Base-by-base conservation (phyloP, 768 basidiomycete genomes). In the Coprinopsis cinerea region DNA sequence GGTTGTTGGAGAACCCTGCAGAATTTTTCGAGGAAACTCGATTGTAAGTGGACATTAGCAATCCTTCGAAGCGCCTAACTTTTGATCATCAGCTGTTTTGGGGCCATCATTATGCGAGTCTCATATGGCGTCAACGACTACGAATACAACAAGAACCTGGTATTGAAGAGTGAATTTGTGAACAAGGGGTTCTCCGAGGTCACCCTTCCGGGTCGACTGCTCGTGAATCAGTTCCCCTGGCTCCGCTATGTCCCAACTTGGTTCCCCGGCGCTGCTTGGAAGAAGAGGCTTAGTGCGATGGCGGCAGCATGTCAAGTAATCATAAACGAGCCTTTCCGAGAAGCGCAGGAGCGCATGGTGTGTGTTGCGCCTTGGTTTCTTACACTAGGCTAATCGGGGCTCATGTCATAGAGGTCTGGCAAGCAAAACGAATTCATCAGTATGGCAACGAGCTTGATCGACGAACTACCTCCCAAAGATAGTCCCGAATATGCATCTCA, bases 41-140 rank as follows among this genome's bases (percentile, higher is more conserved):
- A 20, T 42, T 44, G 53, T 52, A 30, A 17, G 54, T 11, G 10
- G 7, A 9, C 7, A 11, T 40, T 20, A 11, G 10, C 18, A n/a
- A 2, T 25, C 4, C 3, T 10, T 14, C 7, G 1, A 17, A 6
- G 25, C 18, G 6, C 13, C 7, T 22, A 22, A 5, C n/a, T 52
- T 36, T 43, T 28, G 10, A 47, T 44, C 35, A 34, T 17, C n/a
- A 73, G 72, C 28, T 56, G 71, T 7, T 71, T 70, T 7, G 69
- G 69, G 28, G 62, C 67, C 1, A 74, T 71, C 41, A 74, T 77
- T 26, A 55, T 68, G 3, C 54, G 54, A 1, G 54, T 62, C 11
- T 57, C 58, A 2, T 70, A 69, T 46, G 68, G 68, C 3, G 50
- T 67, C 22, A 35, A 62, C 15, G 51, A 64, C 4, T 40, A 53